phyloP scores from a whole-genome alignment of 306 rosid species.

The Astragalus membranaceus region DNA sequence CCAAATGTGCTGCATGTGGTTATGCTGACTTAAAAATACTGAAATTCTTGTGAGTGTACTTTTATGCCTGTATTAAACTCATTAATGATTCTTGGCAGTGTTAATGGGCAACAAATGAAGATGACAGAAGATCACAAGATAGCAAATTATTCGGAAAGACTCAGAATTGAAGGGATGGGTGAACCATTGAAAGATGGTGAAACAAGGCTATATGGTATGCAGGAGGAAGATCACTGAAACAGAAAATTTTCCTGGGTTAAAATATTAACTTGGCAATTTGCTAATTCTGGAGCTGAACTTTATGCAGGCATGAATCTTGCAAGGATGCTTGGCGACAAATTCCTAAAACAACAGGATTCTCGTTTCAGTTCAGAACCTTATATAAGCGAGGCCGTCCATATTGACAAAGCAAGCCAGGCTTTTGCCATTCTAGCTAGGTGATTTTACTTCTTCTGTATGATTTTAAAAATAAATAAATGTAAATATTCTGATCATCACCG shows the following conservation, averaged over 20 bases:
- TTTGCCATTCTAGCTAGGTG: constrained; percentile 91
- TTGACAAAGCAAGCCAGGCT: constrained; percentile 48
- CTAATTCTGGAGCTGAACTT: constrained; percentile 23
- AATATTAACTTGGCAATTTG: constrained; percentile 6
- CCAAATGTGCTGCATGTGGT: not conserved
- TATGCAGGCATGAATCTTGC: constrained; percentile 86
- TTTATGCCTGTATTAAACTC: not conserved
- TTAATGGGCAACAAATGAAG: constrained; percentile 62
- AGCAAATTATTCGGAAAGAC: constrained; percentile 64
- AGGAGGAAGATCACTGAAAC: not conserved
- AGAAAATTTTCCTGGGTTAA: not conserved
- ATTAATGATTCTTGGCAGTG: constrained; percentile 45
- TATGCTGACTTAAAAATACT: not conserved
- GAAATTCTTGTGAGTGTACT: not conserved
- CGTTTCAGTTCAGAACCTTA: constrained; percentile 93
- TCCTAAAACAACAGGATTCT: constrained; percentile 87
- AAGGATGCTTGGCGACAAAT: constrained; percentile 98
- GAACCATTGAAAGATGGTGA: constrained; percentile 87
- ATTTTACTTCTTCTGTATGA: constrained; percentile 21
- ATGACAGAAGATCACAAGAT: constrained; percentile 92
- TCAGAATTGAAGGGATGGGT: constrained; percentile 65
- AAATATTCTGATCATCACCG: not conserved
- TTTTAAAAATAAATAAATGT: constrained; percentile 4
- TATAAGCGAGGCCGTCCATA: constrained; percentile 64
- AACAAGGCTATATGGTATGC: constrained; percentile 79